Evolutionary conservation across 768 basidiomycete species (phyloP), one percentile per base, ranked within the genome.

Genomic region (Boletus tylopilopsis): DNA sequence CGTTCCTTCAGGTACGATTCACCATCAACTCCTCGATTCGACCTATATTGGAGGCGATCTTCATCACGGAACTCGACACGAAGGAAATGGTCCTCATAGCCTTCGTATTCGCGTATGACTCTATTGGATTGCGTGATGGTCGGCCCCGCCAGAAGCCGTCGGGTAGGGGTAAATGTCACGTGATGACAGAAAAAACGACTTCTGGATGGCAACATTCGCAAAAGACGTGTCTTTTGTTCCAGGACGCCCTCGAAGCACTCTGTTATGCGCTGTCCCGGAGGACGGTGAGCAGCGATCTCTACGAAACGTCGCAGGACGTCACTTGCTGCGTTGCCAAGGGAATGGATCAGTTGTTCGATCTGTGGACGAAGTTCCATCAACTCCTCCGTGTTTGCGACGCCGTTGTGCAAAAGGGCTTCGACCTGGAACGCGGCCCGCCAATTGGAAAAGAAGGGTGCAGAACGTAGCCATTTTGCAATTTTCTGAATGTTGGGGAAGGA

Each of bases 1-100:
- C 82, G 77, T 34, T 78, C 70, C 18, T 73, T 66, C 3, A 90
- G 71, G 61, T 84, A 82, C 12, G 69, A 61, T 2, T 68, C 62
- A 0, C 78, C 79, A 53, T 89, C 83, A 7, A 85, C 80, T 32
- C 79, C 79, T 9, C 79, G 73, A 45, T 80, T 78, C 86, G 85
- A 89, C 11, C 81, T 77, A 53, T 85, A 86, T 32, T 79, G 76
- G 16, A 86, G 73, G 29, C 76, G 75, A 57, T 93, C 87, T 68
- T 94, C 91, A 47, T 93, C 91, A 5, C 85, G 79, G 58, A 94
- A 90, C 56, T 88, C 83, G 23, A 93, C 90, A 10, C 92, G 82
- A 25, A 94, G 62, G 62, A 94, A 94, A 56, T 80, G 71, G 24
- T 87, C 78, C 40, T 83, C 73, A 49, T 76, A 78, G 0, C 75